These are phyloP conservation scores for Theileria orientalis DNA, from an alignment of 169 alveolate species.

Conservation along the genomic window DNA sequence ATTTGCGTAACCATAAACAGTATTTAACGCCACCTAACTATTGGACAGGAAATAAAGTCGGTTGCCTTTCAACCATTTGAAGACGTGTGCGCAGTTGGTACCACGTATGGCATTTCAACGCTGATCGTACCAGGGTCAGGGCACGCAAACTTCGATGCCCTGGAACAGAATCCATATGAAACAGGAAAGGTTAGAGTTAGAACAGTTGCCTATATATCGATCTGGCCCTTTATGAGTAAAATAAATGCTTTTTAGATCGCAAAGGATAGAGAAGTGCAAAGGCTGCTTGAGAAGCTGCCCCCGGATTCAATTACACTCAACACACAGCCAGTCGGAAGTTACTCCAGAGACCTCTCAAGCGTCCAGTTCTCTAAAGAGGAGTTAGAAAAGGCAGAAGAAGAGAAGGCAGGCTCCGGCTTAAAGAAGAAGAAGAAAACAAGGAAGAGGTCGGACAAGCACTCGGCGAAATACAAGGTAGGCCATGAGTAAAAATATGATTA, in stretches of 20 bases:
- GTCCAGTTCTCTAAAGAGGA: slow-evolving; percentile 8
- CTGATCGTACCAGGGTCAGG: slow-evolving; percentile 94
- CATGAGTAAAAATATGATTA: neutral
- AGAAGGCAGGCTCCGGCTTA: slow-evolving; percentile 19
- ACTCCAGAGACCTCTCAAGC: slow-evolving; percentile 30
- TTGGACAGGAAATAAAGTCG: slow-evolving; percentile 69
- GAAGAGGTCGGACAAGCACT: slow-evolving; percentile 9
- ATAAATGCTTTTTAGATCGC: slow-evolving; percentile 66
- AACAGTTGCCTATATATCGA: neutral
- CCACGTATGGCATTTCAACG: slow-evolving; percentile 83
- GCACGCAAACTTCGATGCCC: slow-evolving; percentile 89
- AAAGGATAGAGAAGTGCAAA: slow-evolving; percentile 86
- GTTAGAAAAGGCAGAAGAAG: slow-evolving; percentile 8
- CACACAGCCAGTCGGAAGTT: slow-evolving; percentile 82
- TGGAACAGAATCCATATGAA: slow-evolving; percentile 76
- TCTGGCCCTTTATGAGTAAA: neutral
- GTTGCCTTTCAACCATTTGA: slow-evolving; percentile 89
- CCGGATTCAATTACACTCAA: slow-evolving; percentile 88
- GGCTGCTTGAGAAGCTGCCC: slow-evolving; percentile 89
- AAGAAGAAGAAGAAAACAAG: slow-evolving; percentile 41
- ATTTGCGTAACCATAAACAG: neutral
- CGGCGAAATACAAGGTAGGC: slow-evolving; percentile 56
- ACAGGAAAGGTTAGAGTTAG: slow-evolving; percentile 52
- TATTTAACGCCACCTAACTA: neutral
- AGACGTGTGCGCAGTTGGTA: slow-evolving; percentile 92